phyloP scores from a whole-genome alignment of 106 monocot species.

The Apostasia shenzhenica region DNA sequence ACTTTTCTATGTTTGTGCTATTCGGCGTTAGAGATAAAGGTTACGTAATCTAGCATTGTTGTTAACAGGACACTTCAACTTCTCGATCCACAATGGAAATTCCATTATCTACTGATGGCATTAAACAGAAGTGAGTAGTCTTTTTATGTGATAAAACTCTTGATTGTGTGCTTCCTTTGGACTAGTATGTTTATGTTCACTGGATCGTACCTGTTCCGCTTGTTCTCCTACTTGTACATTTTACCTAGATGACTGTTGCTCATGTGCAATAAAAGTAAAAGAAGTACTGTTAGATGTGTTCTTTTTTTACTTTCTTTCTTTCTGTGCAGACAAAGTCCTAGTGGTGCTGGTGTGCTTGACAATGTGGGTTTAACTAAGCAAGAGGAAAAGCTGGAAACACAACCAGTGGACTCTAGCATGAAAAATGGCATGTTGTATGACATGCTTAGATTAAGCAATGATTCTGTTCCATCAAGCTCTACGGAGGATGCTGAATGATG shows the following conservation, averaged over 20 bases:
- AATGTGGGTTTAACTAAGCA: constrained; percentile 11
- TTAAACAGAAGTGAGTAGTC: background rate
- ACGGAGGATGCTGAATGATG: constrained; percentile 21
- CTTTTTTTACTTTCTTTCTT: constrained; percentile 2
- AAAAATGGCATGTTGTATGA: constrained; percentile 23
- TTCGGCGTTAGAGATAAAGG: background rate
- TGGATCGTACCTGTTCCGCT: background rate
- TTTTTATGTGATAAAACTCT: background rate
- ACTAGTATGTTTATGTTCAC: background rate
- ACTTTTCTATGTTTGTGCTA: too few species aligned
- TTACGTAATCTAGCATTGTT: background rate
- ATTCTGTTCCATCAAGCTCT: constrained; percentile 26
- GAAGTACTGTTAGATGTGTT: background rate
- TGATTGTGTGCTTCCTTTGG: background rate
- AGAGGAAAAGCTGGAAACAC: constrained; percentile 27
- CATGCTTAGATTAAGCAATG: constrained; percentile 20
- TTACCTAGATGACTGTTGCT: too few species aligned
- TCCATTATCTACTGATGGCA: constrained; percentile 3
- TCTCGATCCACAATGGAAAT: constrained; percentile 10
- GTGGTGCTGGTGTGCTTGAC: constrained; percentile 13
- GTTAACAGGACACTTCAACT: constrained; percentile 38
- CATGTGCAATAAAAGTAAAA: too few species aligned
- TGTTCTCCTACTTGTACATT: background rate
- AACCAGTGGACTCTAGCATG: constrained; percentile 16
- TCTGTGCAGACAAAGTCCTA: constrained; percentile 17